These are phyloP conservation scores for Zea luxurians DNA, from an alignment of 176 grass and related monocot species.

Conservation along the genomic window DNA sequence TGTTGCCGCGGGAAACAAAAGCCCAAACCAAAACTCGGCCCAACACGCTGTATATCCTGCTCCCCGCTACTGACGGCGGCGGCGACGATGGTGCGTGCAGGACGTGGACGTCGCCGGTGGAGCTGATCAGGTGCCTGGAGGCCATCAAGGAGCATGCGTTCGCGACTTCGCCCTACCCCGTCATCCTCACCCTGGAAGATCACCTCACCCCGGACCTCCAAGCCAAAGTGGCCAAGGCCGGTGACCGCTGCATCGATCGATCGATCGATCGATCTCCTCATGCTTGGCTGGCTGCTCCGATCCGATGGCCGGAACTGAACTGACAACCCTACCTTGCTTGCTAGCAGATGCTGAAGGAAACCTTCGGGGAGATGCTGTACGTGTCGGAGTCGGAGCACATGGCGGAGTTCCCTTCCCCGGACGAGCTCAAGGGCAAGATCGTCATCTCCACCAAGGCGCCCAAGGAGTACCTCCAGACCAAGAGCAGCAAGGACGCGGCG, in stretches of 20 bases:
- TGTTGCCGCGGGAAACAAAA: not conserved
- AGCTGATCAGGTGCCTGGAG: constrained; percentile 60
- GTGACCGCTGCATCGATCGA: no score
- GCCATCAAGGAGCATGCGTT: constrained; percentile 76
- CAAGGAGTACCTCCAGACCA: constrained; percentile 64
- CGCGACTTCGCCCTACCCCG: constrained; percentile 60
- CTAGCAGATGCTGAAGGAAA: constrained; percentile 64
- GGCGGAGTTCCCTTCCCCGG: constrained; percentile 66
- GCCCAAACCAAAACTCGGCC: not conserved
- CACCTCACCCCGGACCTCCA: constrained; percentile 72
- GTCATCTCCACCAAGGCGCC: constrained; percentile 82
- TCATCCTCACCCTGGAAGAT: constrained; percentile 93
- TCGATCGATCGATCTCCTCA: no score
- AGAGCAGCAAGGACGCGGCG: constrained; percentile 33
- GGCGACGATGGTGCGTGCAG: constrained; percentile 15
- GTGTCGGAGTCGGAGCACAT: constrained; percentile 39
- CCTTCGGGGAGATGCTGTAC: constrained; percentile 61
- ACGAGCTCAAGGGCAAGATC: constrained; percentile 63
- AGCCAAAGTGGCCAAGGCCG: constrained; percentile 53
- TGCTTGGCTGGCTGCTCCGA: no score
- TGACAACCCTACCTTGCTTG: not conserved
- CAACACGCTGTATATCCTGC: not conserved
- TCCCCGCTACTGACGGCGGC: not conserved
- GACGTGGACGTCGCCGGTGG: constrained; percentile 71
- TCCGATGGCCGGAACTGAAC: no score